Evolutionary conservation across 1,284 basidiomycete genomes (phyloP).

Genomic region (Pseudozyma sp.): DNA sequence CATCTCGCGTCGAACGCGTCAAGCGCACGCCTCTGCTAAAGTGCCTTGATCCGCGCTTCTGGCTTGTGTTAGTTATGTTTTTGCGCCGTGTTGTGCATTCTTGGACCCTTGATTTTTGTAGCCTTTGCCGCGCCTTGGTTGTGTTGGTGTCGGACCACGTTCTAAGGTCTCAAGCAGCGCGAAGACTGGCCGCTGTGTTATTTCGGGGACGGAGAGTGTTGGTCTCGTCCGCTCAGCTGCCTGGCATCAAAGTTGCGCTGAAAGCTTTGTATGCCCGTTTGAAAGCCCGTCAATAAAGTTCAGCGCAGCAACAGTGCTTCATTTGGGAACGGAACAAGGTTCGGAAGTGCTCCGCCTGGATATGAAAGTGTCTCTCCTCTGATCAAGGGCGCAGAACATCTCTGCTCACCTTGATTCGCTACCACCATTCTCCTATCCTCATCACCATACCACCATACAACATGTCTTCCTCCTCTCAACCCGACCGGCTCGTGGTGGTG

Average conservation of each 20-base stretch:
- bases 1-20: conserved; percentile 14
- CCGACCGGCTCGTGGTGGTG: conserved; percentile 8
- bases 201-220: too few species aligned
- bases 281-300: neutral
- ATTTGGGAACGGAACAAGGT: conserved; percentile 5
- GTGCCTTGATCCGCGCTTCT: too few species aligned
- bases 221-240: neutral
- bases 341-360: neutral
- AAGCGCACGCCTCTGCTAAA: too few species aligned
- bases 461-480: conserved; percentile 4
- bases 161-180: neutral
- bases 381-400: neutral
- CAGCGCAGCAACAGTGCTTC: conserved; percentile 10
- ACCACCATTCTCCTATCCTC: conserved; percentile 3
- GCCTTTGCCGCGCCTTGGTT: neutral
- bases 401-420: neutral
- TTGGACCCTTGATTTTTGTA: conserved; percentile 23
- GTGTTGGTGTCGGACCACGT: neutral
- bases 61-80: neutral
- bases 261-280: conserved; percentile 1
- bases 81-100: conserved; percentile 7
- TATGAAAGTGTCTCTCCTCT: neutral
- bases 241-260: neutral
- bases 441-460: neutral
- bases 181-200: neutral